A percentile compares a stretch with the other conserved stretches of the same genome.
These are phyloP conservation scores for Medicago truncatula DNA, from an alignment of 306 rosid species.

Conservation along the genomic window DNA sequence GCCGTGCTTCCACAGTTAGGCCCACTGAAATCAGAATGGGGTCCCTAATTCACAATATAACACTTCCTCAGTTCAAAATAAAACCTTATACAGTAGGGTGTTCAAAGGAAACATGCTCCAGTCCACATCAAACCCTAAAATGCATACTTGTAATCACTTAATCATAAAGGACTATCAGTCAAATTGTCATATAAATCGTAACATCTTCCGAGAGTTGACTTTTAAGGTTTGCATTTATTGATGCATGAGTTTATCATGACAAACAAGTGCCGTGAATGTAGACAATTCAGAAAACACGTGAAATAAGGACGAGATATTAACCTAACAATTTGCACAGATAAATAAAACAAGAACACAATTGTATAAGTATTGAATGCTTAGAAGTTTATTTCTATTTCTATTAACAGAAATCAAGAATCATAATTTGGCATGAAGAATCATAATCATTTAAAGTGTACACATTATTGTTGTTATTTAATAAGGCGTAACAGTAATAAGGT, in stretches of 20 bases:
- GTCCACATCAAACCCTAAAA: conserved; percentile 18
- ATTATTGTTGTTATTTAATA: conserved; percentile 6
- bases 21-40: conserved; percentile 90
- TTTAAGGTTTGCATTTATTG: conserved; percentile 19
- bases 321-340: conserved; percentile 19
- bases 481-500: conserved; percentile 14
- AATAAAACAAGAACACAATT: neutral
- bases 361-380: conserved; percentile 3
- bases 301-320: conserved; percentile 21
- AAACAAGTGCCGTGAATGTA: conserved; percentile 4
- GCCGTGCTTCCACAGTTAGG: conserved; percentile 94
- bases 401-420: conserved; percentile 26
- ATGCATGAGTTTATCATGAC: neutral
- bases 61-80: conserved; percentile 38
- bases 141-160: conserved; percentile 14
- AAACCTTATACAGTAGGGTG: conserved; percentile 11
- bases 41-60: conserved; percentile 73
- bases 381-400: conserved; percentile 33
- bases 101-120: conserved; percentile 7
- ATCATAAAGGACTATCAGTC: conserved; percentile 33
- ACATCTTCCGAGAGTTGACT: conserved; percentile 16
- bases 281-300: conserved; percentile 22
- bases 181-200: conserved; percentile 11
- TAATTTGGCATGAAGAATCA: conserved; percentile 21
- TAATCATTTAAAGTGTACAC: neutral